Conservation (phyloP, 2,329 filamentous ascomycete genomes). For the Colletotrichum graminicola region DNA sequence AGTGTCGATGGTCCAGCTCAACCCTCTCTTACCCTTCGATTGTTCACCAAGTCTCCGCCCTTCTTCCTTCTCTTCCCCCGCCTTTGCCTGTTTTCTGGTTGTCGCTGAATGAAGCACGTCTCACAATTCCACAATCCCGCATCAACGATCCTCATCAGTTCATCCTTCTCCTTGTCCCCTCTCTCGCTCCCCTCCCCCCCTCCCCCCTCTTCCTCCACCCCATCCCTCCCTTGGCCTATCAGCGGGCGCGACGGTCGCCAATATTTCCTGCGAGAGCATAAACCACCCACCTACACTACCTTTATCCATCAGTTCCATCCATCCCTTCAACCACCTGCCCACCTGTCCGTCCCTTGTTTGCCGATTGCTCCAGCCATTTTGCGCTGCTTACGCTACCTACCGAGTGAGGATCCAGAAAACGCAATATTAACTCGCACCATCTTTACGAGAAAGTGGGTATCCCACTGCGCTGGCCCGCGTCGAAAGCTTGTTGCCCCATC, state of each 20-base stretch:
- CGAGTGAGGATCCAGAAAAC: constrained; percentile 9
- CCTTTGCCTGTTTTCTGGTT: background rate
- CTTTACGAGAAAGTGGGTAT: constrained; percentile 38
- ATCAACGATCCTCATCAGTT: constrained; percentile 10
- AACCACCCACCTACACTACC: constrained; percentile 12
- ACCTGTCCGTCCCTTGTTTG: constrained; percentile 18
- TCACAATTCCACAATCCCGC: constrained; percentile 13
- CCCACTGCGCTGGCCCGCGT: constrained; percentile 32
- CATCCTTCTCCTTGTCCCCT: background rate
- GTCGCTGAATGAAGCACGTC: constrained; percentile 33
- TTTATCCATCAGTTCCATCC: background rate
- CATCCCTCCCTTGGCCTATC: constrained; percentile 22
- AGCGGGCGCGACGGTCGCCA: constrained; percentile 29
- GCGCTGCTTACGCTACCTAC: constrained; percentile 23
- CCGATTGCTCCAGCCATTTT: constrained; percentile 32
- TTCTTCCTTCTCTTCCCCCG: background rate
- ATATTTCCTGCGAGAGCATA: constrained; percentile 30
- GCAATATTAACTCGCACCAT: constrained; percentile 40
- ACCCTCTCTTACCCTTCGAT: background rate
- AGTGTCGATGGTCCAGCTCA: background rate
- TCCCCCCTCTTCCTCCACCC: background rate
- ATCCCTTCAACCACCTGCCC: background rate
- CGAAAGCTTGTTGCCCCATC: constrained; percentile 3
- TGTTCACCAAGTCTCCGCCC: background rate
- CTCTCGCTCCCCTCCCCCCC: background rate